Evolutionary conservation across 2,329 filamentous ascomycete genomes (phyloP), one percentile per base, ranked within the genome.

Genomic region (Thermothelomyces thermophilus): DNA sequence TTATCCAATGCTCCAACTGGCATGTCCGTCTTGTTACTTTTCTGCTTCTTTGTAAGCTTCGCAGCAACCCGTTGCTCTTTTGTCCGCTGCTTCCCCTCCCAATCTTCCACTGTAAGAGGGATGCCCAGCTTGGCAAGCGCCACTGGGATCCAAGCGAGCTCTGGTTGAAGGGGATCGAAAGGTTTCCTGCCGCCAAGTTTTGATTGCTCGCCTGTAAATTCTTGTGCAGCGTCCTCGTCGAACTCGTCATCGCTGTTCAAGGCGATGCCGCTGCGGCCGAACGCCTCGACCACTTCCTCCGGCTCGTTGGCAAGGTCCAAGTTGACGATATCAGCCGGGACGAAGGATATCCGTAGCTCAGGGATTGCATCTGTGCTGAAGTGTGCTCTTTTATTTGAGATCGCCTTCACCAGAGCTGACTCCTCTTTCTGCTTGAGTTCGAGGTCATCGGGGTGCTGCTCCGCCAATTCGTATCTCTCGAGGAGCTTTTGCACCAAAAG

Each of bases 301-400:
- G 81, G 77, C 63, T 96, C 90, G 0, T 75, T 73, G 10, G 81
- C 77, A 20, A 96, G 69, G 60, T 95, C 82, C 34, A 97, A 76
- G 0, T 82, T 82, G 2, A 95, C 87, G 14, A 96, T 75, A 26
- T 86, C 77, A 2, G 81, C 74, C 0, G 93, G 93, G 4, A 84
- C 73, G 62, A 86, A 94, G 1, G 86, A 82, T 19, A 97, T 68
- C 6, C 91, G 83, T 9, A 96, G 66, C 64, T 97, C 91, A 1
- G 82, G 75, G 4, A 82, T 80, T 1, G 77, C 81, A 62, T 94
- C 91, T 0, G 85, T 90, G 46, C 79, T 83, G 37, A 80, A 77
- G 65, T 94, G 90, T 5, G 72, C 73, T 51, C 91, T 76, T 42
- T 76, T 79, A 4, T 76, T 82, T 46, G 83, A 82, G 8, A 96